These are phyloP conservation scores for Xylariales sp. DNA, from an alignment of 2,329 filamentous ascomycete genomes.

Conservation along the genomic window DNA sequence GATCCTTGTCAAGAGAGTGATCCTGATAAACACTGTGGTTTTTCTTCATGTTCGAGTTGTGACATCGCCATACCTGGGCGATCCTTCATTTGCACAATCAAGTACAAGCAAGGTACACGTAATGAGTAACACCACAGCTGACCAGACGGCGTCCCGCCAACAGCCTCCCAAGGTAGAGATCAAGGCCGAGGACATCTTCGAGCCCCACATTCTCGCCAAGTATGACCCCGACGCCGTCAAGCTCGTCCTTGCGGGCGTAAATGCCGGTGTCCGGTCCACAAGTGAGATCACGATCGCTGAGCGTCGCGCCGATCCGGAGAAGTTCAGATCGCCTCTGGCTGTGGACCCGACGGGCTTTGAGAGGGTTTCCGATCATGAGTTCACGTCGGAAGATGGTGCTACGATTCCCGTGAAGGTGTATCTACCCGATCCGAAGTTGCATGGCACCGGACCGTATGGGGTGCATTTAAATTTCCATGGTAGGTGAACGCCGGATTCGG, in stretches of 20 bases:
- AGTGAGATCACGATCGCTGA: slow-evolving; percentile 21
- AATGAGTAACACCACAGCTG: too few species aligned
- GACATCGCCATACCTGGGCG: too few species aligned
- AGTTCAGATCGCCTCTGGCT: slow-evolving; percentile 21
- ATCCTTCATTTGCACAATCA: too few species aligned
- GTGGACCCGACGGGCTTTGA: slow-evolving; percentile 23
- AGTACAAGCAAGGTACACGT: too few species aligned
- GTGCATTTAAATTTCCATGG: slow-evolving; percentile 33
- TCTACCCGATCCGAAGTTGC: slow-evolving; percentile 24
- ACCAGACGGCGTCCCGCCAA: too few species aligned
- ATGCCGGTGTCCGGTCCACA: slow-evolving; percentile 15
- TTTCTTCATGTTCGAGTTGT: too few species aligned
- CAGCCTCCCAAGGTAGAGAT: slow-evolving; percentile 1
- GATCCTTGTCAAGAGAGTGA: too few species aligned
- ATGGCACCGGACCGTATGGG: slow-evolving; percentile 28
- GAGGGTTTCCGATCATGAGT: slow-evolving; percentile 21
- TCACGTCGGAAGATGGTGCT: slow-evolving; percentile 25
- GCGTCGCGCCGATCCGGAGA: slow-evolving; percentile 25
- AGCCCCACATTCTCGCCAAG: slow-evolving; percentile 20
- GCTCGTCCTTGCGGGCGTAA: slow-evolving; percentile 18
- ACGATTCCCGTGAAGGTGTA: slow-evolving; percentile 27
- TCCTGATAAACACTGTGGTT: too few species aligned
- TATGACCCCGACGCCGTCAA: slow-evolving; percentile 28
- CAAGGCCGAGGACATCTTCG: slow-evolving; percentile 21
- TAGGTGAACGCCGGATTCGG: slow-evolving; percentile 2